phyloP scores from a whole-genome alignment of 75 land plant species.

The Pinus tabuliformis region DNA sequence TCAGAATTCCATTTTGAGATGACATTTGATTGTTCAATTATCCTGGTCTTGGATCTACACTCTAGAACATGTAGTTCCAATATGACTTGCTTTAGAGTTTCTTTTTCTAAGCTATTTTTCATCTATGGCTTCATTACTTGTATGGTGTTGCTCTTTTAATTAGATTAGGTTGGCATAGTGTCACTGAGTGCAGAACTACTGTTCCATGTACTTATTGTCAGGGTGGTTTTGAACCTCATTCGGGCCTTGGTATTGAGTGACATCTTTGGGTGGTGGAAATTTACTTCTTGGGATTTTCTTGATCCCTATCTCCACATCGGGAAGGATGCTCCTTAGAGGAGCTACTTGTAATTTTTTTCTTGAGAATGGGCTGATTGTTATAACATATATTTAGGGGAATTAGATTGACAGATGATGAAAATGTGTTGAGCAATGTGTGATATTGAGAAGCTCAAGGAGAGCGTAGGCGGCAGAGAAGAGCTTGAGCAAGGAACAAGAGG shows the following conservation, averaged over 20 bases:
- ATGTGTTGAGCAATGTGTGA: too few species aligned
- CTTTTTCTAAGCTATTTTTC: slow-evolving; percentile 10
- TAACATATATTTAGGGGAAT: neutral
- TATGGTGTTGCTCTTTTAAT: neutral
- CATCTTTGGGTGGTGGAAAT: slow-evolving; percentile 3
- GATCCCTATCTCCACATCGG: neutral
- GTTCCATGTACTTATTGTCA: slow-evolving; percentile 12
- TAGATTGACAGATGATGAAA: too few species aligned
- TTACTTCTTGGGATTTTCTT: slow-evolving; percentile 4
- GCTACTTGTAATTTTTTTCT: neutral
- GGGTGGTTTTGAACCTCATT: slow-evolving; percentile 27
- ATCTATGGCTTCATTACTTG: neutral
- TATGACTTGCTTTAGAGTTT: neutral
- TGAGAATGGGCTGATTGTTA: neutral
- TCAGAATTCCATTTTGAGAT: slow-evolving; percentile 9
- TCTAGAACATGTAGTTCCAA: neutral
- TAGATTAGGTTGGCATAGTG: neutral
- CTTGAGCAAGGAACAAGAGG: too few species aligned
- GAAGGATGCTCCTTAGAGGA: neutral
- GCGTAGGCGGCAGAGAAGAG: too few species aligned
- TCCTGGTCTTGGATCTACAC: neutral
- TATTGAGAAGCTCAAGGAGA: too few species aligned
- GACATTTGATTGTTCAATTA: neutral
- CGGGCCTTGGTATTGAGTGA: slow-evolving; percentile 26
- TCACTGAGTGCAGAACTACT: neutral